Base-by-base conservation (phyloP, 2,329 filamentous ascomycete genomes). In the Pestalotiopsis fici region DNA sequence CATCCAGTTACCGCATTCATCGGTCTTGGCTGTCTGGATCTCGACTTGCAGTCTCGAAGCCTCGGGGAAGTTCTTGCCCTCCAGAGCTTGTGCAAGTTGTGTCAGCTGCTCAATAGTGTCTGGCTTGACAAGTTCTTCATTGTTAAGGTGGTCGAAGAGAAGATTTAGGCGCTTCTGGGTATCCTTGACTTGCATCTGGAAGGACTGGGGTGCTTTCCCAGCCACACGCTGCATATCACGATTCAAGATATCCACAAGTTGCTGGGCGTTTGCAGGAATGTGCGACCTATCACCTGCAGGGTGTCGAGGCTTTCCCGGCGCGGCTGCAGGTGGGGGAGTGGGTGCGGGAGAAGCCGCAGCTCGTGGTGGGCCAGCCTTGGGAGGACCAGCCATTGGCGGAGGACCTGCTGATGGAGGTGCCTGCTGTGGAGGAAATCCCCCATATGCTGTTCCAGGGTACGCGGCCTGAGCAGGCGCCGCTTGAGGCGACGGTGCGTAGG, bases 131-230 rank as follows among this genome's bases (percentile, higher is more conserved):
- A 98, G 84, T 75, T 98, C 95, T 76, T 95, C 92, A 72, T 98
- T 98, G 86, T 98, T 99, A 59, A 99, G 85, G 79, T 98, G 94
- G 77, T 99, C 95, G 78, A 98, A 98, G n/a, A 99, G 84, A 62
- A 98, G 90, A 74, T 93, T 93, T 68, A 99, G 86, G 31, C 96
- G 90, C 82, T 97, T 97, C 78, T 97, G 93, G 2, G 95, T 96
- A 78, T 98, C 96, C 74, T 94, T 93, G 23, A 99, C 94, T 78
- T 98, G 95, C 15, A 90, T 87, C 70, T 93, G 91, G 82, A 96
- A 98, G 18, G 91, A 90, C n/a, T 91, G 85, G 21, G 96, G 96
- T 0, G 96, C 96, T 72, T 93, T 92, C 37, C 90, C 83, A 68
- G 95, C 95, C 66, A 99, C 93, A 39, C 94, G 92, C 74, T 95